phyloP scores from a whole-genome alignment of 169 alveolate species.

The Plasmodium fragile region DNA sequence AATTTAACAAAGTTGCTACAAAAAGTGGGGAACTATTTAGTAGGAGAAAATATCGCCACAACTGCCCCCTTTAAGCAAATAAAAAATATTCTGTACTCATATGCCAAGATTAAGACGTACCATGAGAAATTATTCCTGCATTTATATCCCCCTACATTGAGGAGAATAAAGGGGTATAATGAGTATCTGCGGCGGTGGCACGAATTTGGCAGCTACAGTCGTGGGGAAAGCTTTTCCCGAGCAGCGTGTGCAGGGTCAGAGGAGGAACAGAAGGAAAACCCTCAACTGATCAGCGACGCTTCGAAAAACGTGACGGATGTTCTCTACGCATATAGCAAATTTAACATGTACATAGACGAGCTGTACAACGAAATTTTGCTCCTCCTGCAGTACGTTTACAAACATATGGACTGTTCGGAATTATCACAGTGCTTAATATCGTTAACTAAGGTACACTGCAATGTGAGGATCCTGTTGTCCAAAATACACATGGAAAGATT shows the following conservation, averaged over 20 bases:
- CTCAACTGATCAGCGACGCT: constrained; percentile 4
- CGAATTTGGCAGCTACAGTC: background rate
- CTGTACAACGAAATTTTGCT: constrained; percentile 57
- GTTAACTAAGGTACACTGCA: constrained; percentile 34
- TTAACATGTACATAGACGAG: constrained; percentile 64
- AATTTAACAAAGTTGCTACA: background rate
- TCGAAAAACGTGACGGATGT: constrained; percentile 15
- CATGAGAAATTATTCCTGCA: constrained; percentile 52
- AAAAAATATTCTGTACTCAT: constrained; percentile 13
- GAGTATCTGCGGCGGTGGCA: background rate
- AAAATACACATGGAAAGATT: constrained; percentile 24
- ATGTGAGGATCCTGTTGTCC: constrained; percentile 36
- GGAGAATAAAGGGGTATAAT: constrained; percentile 27
- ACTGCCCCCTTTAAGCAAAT: background rate
- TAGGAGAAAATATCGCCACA: constrained; percentile 2
- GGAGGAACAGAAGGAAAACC: background rate
- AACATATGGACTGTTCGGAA: constrained; percentile 32
- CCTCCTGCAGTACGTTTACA: constrained; percentile 41
- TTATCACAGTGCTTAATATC: constrained; percentile 61
- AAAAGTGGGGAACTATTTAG: constrained; percentile 31
- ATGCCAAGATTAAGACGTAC: constrained; percentile 42
- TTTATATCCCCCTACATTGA: constrained; percentile 8
- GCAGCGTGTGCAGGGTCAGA: background rate
- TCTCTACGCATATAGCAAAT: constrained; percentile 47
- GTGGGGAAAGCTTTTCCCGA: background rate